Percentiles rank a stretch among this genome's conserved stretches.
Conservation (phyloP, 441 rosid genomes). For the Euphorbia celastroides region DNA sequence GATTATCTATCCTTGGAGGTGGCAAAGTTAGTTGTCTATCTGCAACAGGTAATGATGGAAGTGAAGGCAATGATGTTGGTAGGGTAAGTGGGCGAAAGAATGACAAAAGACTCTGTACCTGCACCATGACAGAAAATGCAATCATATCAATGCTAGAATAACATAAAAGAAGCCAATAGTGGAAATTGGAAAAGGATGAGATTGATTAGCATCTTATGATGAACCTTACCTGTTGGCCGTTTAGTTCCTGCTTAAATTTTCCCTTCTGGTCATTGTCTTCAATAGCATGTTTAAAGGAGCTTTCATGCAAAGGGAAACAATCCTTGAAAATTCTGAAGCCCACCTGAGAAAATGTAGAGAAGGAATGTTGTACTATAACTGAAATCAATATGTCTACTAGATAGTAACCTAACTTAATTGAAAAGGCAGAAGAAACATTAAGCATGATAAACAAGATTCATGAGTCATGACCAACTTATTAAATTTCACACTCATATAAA, state of each 20-base stretch:
- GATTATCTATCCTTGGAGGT: background rate
- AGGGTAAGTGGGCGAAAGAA: background rate
- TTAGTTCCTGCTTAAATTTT: background rate
- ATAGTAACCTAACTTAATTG: background rate
- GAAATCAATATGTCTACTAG: background rate
- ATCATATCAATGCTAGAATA: background rate
- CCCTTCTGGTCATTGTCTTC: background rate
- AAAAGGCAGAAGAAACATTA: background rate
- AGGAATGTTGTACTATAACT: background rate
- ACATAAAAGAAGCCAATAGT: background rate
- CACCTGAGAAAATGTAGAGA: background rate
- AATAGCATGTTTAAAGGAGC: background rate
- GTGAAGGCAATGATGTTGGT: background rate
- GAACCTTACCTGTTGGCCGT: background rate
- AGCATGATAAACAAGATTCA: conserved; percentile 6
- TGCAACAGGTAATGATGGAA: background rate
- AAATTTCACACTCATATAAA: background rate
- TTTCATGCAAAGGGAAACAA: background rate
- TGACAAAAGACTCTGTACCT: background rate
- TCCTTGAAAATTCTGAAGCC: background rate
- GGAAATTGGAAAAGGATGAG: background rate
- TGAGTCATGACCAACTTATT: background rate
- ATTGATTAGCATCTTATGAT: background rate
- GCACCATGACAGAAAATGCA: background rate
- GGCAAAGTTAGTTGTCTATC: background rate